Evolutionary conservation across 768 basidiomycete genomes (phyloP), one percentile per base, ranked within the genome.

Genomic region (Daedaleopsis sinensis): DNA sequence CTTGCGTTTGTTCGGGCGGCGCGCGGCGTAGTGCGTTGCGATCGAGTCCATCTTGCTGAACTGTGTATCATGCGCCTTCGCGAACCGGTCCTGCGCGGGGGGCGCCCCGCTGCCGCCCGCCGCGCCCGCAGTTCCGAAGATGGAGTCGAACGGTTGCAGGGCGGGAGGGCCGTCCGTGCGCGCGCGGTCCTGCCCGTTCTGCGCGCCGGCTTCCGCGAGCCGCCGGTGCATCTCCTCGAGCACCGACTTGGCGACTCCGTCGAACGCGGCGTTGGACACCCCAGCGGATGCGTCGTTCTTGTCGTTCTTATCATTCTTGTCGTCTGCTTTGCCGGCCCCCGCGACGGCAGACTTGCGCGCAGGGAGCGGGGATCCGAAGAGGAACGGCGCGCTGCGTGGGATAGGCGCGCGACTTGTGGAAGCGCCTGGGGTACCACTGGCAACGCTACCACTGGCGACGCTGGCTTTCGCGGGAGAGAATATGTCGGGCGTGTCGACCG

Each of bases 41-140:
- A 93, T 92, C 8, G 88, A 86, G 65, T 90, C 89, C 91, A 93
- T 93, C 79, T 84, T 88, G 57, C 75, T 74, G 70, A 93, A 93
- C 58, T 83, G 82, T 38, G 81, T 78, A 57, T 86, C 81, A 67
- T 94, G 91, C 24, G 78, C 69, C 67, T 81, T 83, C 21, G 87
- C 82, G 68, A 92, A 84, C 50, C 78, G 68, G 56, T 72, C 72
- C 3, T 55, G 64, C 35, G 36, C 59, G 23, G 36, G 53, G 18
- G 46, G 21, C 52, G 53, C 56, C 37, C 50, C 43, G 19, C 27
- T 52, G 13, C 32, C 36, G 16, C 47, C 52, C 51, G 16, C 19
- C 11, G 9, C 50, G 13, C 5, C 63, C 58, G 23, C 48, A 7
- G 27, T 32, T 27, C 39, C 39, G 38, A 64, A 53, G 37, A 47